Evolutionary conservation across 352 stramenopile genomes (phyloP).

Genomic region (Pythium pectinolyticum): DNA sequence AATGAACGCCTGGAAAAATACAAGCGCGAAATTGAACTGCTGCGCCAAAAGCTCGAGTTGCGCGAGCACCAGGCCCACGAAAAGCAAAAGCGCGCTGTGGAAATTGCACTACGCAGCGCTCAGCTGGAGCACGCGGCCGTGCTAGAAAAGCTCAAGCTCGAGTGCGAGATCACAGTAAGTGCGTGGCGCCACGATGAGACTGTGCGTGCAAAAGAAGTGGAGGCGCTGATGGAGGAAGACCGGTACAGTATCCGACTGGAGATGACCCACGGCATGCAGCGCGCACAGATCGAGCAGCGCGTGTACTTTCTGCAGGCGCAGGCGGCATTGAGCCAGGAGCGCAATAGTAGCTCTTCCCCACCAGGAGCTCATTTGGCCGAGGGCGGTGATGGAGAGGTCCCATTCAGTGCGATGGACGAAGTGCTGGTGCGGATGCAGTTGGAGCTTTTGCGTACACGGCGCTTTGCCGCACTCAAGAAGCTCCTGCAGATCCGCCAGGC

Average conservation of each 20-base stretch:
- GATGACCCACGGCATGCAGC: conserved; percentile 59
- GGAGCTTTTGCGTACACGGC: conserved; percentile 57
- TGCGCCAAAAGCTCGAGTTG: conserved; percentile 53
- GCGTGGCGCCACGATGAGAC: conserved; percentile 58
- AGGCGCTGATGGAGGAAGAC: conserved; percentile 59
- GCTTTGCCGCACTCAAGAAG: conserved; percentile 67
- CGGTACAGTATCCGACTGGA: conserved; percentile 65
- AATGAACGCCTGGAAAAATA: conserved; percentile 55
- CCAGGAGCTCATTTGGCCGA: not conserved
- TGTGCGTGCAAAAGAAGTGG: conserved; percentile 51
- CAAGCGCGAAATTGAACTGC: conserved; percentile 68
- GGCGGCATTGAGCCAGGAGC: conserved; percentile 9
- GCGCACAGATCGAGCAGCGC: conserved; percentile 62
- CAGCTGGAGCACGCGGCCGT: conserved; percentile 46
- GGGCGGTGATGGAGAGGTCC: not conserved
- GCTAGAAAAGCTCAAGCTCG: conserved; percentile 49
- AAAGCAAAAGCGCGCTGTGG: conserved; percentile 52
- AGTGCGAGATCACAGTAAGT: conserved; percentile 49
- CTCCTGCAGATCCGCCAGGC: conserved; percentile 53
- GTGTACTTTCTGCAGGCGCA: conserved; percentile 52
- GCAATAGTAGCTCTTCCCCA: too few species aligned
- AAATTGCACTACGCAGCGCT: conserved; percentile 44
- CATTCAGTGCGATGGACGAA: conserved; percentile 55
- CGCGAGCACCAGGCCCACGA: conserved; percentile 52
- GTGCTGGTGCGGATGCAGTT: conserved; percentile 66